These are phyloP conservation scores for Dioszegia crocea DNA, from an alignment of 768 basidiomycete species.

Conservation along the genomic window DNA sequence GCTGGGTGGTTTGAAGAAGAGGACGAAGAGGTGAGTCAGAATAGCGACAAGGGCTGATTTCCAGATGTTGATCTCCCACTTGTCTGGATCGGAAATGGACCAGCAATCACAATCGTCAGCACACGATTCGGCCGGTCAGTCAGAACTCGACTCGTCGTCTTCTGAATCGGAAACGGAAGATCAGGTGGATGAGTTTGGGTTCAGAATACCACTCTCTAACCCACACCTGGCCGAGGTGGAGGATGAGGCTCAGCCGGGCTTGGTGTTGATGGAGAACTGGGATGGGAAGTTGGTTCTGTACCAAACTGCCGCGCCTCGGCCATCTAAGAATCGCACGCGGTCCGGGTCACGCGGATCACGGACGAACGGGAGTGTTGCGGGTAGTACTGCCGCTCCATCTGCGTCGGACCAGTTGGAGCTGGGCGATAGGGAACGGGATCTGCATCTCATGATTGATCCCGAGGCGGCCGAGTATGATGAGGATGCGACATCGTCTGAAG, in stretches of 20 bases:
- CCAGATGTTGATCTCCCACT: constrained; percentile 35
- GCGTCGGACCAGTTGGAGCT: constrained; percentile 2
- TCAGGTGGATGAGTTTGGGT: constrained; percentile 38
- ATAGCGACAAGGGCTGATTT: background rate
- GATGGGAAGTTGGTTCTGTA: constrained; percentile 35
- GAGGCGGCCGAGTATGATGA: constrained; percentile 34
- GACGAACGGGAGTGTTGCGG: constrained; percentile 33
- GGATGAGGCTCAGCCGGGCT: constrained; percentile 11
- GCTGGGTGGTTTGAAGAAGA: constrained; percentile 27
- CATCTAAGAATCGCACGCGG: constrained; percentile 9
- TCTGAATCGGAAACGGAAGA: constrained; percentile 19
- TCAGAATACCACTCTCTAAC: constrained; percentile 22
- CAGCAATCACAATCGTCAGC: constrained; percentile 37
- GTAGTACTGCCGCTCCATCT: constrained; percentile 5
- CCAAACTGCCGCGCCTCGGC: background rate
- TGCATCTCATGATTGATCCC: constrained; percentile 33
- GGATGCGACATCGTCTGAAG: constrained; percentile 10
- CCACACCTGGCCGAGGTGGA: constrained; percentile 10
- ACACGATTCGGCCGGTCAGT: constrained; percentile 12
- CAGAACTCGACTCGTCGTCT: constrained; percentile 21
- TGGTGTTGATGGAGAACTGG: constrained; percentile 47
- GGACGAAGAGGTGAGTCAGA: constrained; percentile 32
- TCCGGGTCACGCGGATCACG: constrained; percentile 34
- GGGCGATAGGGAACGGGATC: constrained; percentile 11
- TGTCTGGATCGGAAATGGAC: constrained; percentile 40